Conservation (phyloP, 768 basidiomycete species). For the Paxillus rubicundulus region DNA sequence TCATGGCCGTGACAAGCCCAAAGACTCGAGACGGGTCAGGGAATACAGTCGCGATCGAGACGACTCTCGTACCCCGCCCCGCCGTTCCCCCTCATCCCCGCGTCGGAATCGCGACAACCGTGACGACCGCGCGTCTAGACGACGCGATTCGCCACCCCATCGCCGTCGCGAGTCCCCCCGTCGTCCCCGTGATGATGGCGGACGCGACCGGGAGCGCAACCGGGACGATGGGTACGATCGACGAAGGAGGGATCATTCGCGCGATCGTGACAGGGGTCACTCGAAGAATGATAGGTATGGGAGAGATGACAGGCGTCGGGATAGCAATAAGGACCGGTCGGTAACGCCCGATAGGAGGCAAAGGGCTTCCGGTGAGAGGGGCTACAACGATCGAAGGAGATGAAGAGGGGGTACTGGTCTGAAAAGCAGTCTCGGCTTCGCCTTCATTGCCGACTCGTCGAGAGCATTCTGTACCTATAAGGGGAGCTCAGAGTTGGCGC, state of each 20-base stretch:
- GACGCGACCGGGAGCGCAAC: slow-evolving; percentile 16
- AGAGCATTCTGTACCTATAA: slow-evolving; percentile 3
- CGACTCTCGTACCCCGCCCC: slow-evolving; percentile 34
- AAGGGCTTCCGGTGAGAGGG: slow-evolving; percentile 23
- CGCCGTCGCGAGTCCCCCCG: slow-evolving; percentile 23
- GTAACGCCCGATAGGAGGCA: slow-evolving; percentile 24
- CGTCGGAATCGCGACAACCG: slow-evolving; percentile 26
- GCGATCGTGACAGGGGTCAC: slow-evolving; percentile 18
- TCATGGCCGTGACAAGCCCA: slow-evolving; percentile 18
- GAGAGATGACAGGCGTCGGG: slow-evolving; percentile 23
- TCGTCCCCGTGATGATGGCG: slow-evolving; percentile 16
- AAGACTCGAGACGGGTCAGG: slow-evolving; percentile 14
- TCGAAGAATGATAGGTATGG: slow-evolving; percentile 20
- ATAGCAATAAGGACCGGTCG: slow-evolving; percentile 20
- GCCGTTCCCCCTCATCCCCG: slow-evolving; percentile 25
- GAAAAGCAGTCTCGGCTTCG: neutral
- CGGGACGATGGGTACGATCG: slow-evolving; percentile 22
- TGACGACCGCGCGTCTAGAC: slow-evolving; percentile 17
- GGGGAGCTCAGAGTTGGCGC: no score
- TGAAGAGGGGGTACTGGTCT: slow-evolving; percentile 4
- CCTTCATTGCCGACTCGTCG: neutral
- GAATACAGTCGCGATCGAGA: slow-evolving; percentile 26
- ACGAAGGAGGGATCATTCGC: slow-evolving; percentile 26
- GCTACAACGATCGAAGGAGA: slow-evolving; percentile 18
- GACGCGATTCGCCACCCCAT: slow-evolving; percentile 25